Evolutionary conservation across 2,329 filamentous ascomycete species (phyloP).

Genomic region (Hirsutella minnesotensis): DNA sequence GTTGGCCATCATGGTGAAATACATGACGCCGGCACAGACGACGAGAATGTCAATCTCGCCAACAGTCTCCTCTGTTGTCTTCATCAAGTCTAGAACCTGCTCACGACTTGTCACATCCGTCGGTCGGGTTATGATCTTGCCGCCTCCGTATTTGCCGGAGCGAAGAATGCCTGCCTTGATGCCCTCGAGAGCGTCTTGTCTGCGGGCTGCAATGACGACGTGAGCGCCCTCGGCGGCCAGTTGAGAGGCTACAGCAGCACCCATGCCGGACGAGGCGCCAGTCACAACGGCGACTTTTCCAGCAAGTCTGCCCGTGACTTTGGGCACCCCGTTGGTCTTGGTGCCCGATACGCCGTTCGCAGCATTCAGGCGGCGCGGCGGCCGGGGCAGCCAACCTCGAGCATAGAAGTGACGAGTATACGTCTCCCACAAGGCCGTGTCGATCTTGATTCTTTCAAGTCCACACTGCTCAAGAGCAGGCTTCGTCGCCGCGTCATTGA

Average conservation of each 20-base stretch:
- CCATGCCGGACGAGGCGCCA: conserved; percentile 69
- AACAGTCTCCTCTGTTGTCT: conserved; percentile 45
- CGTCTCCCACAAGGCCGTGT: conserved; percentile 58
- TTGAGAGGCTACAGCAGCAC: conserved; percentile 59
- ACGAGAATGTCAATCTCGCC: conserved; percentile 71
- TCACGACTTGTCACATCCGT: conserved; percentile 60
- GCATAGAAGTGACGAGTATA: conserved; percentile 74
- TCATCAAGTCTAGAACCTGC: conserved; percentile 56
- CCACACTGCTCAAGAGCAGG: conserved; percentile 40
- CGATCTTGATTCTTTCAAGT: conserved; percentile 56
- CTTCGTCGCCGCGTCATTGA: conserved; percentile 58
- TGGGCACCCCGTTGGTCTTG: conserved; percentile 11
- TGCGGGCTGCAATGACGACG: conserved; percentile 60
- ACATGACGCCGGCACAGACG: conserved; percentile 75
- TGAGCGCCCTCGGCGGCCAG: conserved; percentile 61
- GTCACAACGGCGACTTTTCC: conserved; percentile 67
- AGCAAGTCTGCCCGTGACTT: conserved; percentile 43
- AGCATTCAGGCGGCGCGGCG: conserved; percentile 37
- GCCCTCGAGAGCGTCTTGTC: conserved; percentile 53
- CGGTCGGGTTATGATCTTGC: conserved; percentile 54
- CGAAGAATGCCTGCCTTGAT: conserved; percentile 46
- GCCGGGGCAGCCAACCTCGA: conserved; percentile 59
- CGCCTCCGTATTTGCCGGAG: conserved; percentile 30
- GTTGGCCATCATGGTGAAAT: conserved; percentile 81
- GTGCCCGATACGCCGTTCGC: conserved; percentile 11